These are phyloP conservation scores for Metarhizium robertsii DNA, from an alignment of 2,329 filamentous ascomycete species.

Conservation along the genomic window DNA sequence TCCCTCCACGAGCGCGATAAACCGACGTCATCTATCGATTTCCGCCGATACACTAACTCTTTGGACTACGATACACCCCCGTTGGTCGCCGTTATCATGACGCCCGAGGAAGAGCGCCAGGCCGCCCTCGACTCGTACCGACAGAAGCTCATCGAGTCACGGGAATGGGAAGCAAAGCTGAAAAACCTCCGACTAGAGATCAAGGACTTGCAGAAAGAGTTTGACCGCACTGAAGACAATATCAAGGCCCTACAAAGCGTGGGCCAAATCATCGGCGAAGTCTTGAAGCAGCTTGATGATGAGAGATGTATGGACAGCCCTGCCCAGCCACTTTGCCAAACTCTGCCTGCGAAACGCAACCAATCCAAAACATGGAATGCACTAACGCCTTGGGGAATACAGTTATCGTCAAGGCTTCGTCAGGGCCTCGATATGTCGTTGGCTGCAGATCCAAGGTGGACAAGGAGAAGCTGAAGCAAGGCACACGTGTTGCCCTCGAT, in stretches of 20 bases:
- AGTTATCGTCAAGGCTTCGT: conserved; percentile 99
- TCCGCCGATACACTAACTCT: conserved; percentile 4
- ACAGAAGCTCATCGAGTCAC: conserved; percentile 77
- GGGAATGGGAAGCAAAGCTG: conserved; percentile 98
- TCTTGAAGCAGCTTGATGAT: conserved; percentile 96
- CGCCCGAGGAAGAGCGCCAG: conserved; percentile 50
- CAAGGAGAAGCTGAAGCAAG: conserved; percentile 94
- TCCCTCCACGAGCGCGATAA: not conserved
- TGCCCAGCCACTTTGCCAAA: not conserved
- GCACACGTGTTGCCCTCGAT: conserved; percentile 91
- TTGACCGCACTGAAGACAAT: conserved; percentile 95
- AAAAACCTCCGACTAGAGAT: conserved; percentile 91
- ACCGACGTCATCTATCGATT: not conserved
- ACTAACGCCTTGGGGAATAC: conserved; percentile 9
- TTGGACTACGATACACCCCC: not conserved
- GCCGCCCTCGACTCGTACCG: conserved; percentile 72
- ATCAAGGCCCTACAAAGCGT: conserved; percentile 99
- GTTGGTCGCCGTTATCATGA: conserved; percentile 27
- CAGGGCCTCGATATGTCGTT: conserved; percentile 93
- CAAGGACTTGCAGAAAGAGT: conserved; percentile 90
- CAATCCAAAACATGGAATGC: conserved; percentile 12
- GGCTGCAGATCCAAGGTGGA: conserved; percentile 98
- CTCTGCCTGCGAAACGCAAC: not conserved
- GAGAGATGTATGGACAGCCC: conserved; percentile 70
- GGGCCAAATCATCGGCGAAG: conserved; percentile 97